These are phyloP conservation scores for Pistacia vera DNA, from an alignment of 345 rosid genomes.

Conservation along the genomic window DNA sequence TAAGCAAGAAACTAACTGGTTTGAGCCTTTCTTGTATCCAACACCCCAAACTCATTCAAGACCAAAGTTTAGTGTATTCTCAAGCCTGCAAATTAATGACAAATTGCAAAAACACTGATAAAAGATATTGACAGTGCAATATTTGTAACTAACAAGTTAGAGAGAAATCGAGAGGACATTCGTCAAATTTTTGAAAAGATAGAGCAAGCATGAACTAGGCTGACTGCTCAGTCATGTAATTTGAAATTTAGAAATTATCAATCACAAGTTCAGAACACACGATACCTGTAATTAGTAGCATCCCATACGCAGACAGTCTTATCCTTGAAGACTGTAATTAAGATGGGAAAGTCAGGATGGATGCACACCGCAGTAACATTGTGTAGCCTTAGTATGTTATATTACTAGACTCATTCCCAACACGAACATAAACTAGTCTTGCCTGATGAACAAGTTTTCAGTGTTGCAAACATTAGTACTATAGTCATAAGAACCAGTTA, in stretches of 20 bases:
- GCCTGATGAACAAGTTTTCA: neutral
- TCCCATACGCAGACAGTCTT: conserved; percentile 90
- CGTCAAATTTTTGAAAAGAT: neutral
- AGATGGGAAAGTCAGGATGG: conserved; percentile 83
- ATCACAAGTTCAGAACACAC: neutral
- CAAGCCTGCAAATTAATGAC: conserved; percentile 35
- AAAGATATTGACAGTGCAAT: neutral
- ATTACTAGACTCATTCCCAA: neutral
- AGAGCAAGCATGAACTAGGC: neutral
- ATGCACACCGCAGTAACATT: conserved; percentile 87
- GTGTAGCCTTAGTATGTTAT: conserved; percentile 60
- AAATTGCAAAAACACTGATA: neutral
- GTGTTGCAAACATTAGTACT: conserved; percentile 82
- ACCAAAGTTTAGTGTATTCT: conserved; percentile 46
- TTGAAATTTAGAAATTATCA: neutral
- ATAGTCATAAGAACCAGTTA: conserved; percentile 91
- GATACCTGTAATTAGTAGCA: conserved; percentile 71
- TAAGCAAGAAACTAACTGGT: conserved; percentile 49
- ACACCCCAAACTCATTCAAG: conserved; percentile 87
- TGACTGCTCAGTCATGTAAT: neutral
- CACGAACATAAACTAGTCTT: neutral
- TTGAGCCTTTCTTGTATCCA: conserved; percentile 68
- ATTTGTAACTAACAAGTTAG: neutral
- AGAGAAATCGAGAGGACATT: too few relatives aligned
- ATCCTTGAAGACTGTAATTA: conserved; percentile 83